Base-by-base conservation (phyloP, 1,284 basidiomycete genomes). In the Sporisorium graminicola region DNA sequence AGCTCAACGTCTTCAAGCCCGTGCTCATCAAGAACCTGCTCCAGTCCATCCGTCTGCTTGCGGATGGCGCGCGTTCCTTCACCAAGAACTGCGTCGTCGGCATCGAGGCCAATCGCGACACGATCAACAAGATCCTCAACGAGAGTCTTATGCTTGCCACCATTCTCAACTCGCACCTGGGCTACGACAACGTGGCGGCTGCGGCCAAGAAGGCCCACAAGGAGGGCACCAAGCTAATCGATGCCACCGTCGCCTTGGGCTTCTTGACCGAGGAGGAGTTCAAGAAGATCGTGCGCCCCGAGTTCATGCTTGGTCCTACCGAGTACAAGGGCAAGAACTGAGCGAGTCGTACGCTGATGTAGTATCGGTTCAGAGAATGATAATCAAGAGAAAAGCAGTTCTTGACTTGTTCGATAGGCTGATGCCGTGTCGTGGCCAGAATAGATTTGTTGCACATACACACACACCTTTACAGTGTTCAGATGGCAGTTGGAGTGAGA, bases 131-230 rank as follows among this genome's bases (percentile, higher is more conserved):
- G 75, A 88, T 99, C 64, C 87, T 99, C 82, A 94, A 98, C 87
- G 94, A 99, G 88, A 75, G 69, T 31, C 65, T 85, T n/a, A 99
- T 98, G 96, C 88, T 99, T 85, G 95, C 95, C 13, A 97, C 95
- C 22, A 94, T 95, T 84, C 88, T 98, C 68, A 98, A 98, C 89
- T 91, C 90, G 82, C 92, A 94, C 84, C 89, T 97, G 65, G 95
- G 95, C 68, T 97, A 96, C 86, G 95, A 97, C 88, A 96, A 97
- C 87, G 96, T 98, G 49, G 97, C 97, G 57, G 95, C 94, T 87
- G 95, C 94, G 79, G 97, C 97, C 44, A 99, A 99, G 90, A 99
- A 99, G 87, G 97, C 97, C 16, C 97, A 99, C 90, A 95, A 93
- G 87, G 95, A 99, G 87, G 97, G 95, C 26, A 93, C 92, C 54